Conservation (phyloP, 805 yeast species). For the Candida palmyrensis region DNA sequence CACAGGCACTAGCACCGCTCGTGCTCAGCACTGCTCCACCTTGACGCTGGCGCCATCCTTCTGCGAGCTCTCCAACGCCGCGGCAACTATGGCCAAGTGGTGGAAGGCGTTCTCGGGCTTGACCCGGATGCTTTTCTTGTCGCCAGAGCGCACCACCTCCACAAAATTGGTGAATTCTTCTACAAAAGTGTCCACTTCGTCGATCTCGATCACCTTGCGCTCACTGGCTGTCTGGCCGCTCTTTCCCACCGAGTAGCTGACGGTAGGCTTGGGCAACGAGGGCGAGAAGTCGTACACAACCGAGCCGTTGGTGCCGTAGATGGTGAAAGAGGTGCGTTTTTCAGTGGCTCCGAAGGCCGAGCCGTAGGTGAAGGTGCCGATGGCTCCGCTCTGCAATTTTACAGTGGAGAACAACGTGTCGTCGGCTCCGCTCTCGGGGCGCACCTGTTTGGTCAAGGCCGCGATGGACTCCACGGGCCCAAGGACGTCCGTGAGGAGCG, state of each 20-base stretch:
- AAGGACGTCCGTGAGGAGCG: conserved; percentile 73
- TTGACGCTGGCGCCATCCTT: conserved; percentile 46
- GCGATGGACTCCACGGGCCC: conserved; percentile 70
- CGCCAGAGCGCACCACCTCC: conserved; percentile 55
- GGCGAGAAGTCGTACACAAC: conserved; percentile 62
- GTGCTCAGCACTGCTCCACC: conserved; percentile 29
- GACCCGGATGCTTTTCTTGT: conserved; percentile 50
- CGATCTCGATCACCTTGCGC: conserved; percentile 32
- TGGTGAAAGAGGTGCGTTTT: conserved; percentile 59
- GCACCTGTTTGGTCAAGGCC: conserved; percentile 73
- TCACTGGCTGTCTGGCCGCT: conserved; percentile 48
- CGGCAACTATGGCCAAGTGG: conserved; percentile 87
- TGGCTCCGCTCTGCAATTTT: conserved; percentile 52
- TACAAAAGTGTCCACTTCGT: conserved; percentile 38
- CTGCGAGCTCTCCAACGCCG: conserved; percentile 67
- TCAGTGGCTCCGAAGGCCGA: conserved; percentile 82
- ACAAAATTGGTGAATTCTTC: conserved; percentile 48
- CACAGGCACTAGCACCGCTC: no score
- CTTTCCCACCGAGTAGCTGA: conserved; percentile 30
- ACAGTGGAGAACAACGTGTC: conserved; percentile 75
- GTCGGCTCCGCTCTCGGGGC: conserved; percentile 73
- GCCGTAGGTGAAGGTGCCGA: conserved; percentile 86
- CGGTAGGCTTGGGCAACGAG: conserved; percentile 29
- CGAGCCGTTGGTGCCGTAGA: conserved; percentile 79
- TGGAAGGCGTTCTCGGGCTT: conserved; percentile 84